Evolutionary conservation across 2,329 filamentous ascomycete genomes (phyloP).

Genomic region (Calonectria pteridis): DNA sequence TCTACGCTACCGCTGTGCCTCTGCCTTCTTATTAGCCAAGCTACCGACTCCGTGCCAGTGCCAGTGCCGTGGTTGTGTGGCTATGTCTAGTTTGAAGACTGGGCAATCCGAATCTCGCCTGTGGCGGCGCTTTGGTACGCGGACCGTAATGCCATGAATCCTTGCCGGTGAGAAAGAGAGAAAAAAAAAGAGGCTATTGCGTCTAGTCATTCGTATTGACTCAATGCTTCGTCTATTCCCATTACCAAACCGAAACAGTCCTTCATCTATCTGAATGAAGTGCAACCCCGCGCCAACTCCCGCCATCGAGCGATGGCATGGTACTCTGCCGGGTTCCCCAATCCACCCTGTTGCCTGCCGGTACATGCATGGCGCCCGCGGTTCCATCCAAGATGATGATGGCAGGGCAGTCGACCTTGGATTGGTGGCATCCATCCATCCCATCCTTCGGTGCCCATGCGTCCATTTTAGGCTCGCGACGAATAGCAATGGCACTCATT

Average conservation of each 20-base stretch:
- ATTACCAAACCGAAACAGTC: conserved; percentile 9
- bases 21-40: conserved; percentile 18
- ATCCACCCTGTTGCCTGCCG: conserved; percentile 41
- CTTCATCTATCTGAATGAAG: conserved; percentile 29
- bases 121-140: conserved; percentile 21
- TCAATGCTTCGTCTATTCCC: conserved; percentile 18
- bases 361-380: conserved; percentile 38
- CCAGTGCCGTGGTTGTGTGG: conserved; percentile 25
- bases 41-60: conserved; percentile 26
- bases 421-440: conserved; percentile 36
- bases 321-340: conserved; percentile 32
- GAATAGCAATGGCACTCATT: conserved; percentile 12
- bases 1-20: conserved; percentile 17
- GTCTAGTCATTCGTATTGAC: conserved; percentile 27
- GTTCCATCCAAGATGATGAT: conserved; percentile 31
- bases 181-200: conserved; percentile 17
- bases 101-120: conserved; percentile 17
- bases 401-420: conserved; percentile 30
- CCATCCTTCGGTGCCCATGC: conserved; percentile 24
- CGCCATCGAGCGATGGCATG: conserved; percentile 27
- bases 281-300: conserved; percentile 30
- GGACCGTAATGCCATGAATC: conserved; percentile 22
- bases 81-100: conserved; percentile 18
- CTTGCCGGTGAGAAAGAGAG: conserved; percentile 13
- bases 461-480: conserved; percentile 17